Conservation (phyloP, 225 moss, liverwort and hornwort species). For the Asterella californica region DNA sequence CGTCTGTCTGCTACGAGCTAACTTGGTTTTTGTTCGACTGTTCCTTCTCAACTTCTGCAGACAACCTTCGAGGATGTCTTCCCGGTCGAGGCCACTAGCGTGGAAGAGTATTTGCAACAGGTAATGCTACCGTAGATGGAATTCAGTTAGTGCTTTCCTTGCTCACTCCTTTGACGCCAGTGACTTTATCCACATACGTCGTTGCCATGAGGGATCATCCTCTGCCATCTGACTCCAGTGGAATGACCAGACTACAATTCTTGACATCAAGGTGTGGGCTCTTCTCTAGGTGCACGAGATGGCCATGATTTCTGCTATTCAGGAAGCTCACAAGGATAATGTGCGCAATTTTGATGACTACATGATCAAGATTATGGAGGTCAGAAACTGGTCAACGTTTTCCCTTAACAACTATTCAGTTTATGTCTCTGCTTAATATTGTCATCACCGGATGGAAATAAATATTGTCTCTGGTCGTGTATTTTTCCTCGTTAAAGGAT, state of each 20-base stretch:
- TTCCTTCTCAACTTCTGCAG: slow-evolving; percentile 26
- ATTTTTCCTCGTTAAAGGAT: background rate
- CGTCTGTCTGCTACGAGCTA: background rate
- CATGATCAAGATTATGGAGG: slow-evolving; percentile 87
- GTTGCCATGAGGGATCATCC: too few relatives aligned
- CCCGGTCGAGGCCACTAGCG: slow-evolving; percentile 91
- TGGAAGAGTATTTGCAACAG: slow-evolving; percentile 95
- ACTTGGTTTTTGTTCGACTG: background rate
- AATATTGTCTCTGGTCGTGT: background rate
- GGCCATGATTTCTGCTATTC: slow-evolving; percentile 90
- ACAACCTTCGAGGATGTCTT: slow-evolving; percentile 99
- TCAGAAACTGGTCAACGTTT: slow-evolving; percentile 22
- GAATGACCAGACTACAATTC: background rate
- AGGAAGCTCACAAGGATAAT: slow-evolving; percentile 95
- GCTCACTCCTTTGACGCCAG: background rate
- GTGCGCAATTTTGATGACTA: slow-evolving; percentile 84
- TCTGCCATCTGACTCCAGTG: too few relatives aligned
- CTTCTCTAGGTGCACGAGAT: slow-evolving; percentile 80
- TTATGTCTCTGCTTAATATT: background rate
- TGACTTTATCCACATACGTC: background rate
- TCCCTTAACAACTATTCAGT: too few relatives aligned
- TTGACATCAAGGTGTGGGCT: background rate
- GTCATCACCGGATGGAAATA: too few relatives aligned
- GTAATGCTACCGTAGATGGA: slow-evolving; percentile 22
- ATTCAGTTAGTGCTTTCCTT: background rate